Percentiles rank a stretch among this genome's conserved stretches.
Conservation (phyloP, 1,284 basidiomycete species). For the Sutorius eximius region DNA sequence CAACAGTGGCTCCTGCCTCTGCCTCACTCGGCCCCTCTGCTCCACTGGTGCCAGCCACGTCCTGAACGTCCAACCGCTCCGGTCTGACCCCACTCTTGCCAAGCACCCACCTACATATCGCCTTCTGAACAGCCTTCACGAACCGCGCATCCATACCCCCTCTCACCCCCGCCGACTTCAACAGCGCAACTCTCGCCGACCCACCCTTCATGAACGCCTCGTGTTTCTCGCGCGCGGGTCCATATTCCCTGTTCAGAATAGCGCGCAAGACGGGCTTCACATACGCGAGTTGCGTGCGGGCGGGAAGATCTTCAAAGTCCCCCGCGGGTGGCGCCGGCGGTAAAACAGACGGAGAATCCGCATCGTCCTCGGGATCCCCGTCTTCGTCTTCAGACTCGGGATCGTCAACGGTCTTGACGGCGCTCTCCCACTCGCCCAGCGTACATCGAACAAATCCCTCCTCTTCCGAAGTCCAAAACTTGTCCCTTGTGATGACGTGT, state of each 20-base stretch:
- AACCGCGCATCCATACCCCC: constrained; percentile 55
- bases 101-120: constrained; percentile 56
- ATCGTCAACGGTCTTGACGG: constrained; percentile 45
- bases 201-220: constrained; percentile 60
- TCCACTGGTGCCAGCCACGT: neutral
- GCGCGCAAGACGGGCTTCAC: constrained; percentile 60
- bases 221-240: constrained; percentile 50
- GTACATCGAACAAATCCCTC: constrained; percentile 58
- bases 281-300: constrained; percentile 63
- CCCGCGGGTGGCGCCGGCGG: constrained; percentile 40
- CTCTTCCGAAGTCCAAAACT: constrained; percentile 58
- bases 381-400: constrained; percentile 48
- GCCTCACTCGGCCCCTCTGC: neutral
- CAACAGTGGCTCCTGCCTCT: neutral
- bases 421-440: constrained; percentile 55
- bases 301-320: constrained; percentile 47
- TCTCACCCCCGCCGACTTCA: constrained; percentile 47
- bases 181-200: constrained; percentile 42
- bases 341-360: constrained; percentile 38
- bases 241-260: constrained; percentile 55
- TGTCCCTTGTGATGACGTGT: constrained; percentile 43
- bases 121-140: constrained; percentile 47
- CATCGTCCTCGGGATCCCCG: constrained; percentile 33
- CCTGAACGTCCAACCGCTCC: constrained; percentile 6
- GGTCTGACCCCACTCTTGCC: constrained; percentile 38